Evolutionary conservation across 331 rosid species (phyloP).

Genomic region (Erythrophleum ivorense): DNA sequence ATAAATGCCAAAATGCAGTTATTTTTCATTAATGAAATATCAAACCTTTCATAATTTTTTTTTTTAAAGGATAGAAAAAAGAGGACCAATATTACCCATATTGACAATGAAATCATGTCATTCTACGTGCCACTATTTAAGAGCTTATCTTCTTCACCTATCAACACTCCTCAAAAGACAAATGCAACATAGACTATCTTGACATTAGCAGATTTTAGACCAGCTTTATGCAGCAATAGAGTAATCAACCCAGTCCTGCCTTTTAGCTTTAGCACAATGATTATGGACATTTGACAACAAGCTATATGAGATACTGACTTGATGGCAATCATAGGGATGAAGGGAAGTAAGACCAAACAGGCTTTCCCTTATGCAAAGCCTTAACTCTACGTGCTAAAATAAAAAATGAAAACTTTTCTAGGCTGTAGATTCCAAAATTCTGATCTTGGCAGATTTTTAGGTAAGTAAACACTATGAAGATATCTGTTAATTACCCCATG

Average conservation of each 20-base stretch:
- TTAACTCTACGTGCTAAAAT: background rate
- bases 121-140: background rate
- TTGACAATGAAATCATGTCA: background rate
- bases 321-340: background rate
- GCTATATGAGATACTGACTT: background rate
- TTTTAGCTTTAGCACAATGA: slow-evolving; percentile 46
- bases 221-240: slow-evolving; percentile 21
- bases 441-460: slow-evolving; percentile 46
- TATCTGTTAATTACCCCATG: slow-evolving; percentile 42
- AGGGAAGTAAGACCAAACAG: slow-evolving; percentile 10
- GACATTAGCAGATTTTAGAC: slow-evolving; percentile 7
- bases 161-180: slow-evolving; percentile 8
- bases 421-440: slow-evolving; percentile 41
- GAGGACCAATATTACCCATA: background rate
- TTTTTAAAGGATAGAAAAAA: background rate
- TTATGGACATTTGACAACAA: slow-evolving; percentile 39
- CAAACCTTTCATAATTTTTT: background rate
- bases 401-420: slow-evolving; percentile 2
- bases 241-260: slow-evolving; percentile 44
- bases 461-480: slow-evolving; percentile 47
- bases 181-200: slow-evolving; percentile 8
- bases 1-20: background rate
- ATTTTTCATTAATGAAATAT: background rate
- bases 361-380: slow-evolving; percentile 20
- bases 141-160: slow-evolving; percentile 16